A percentile compares a stretch with the other conserved stretches of the same genome.
Evolutionary conservation across 1,139 yeast species (phyloP).

Genomic region (Kurtzmaniella quercitrusa): DNA sequence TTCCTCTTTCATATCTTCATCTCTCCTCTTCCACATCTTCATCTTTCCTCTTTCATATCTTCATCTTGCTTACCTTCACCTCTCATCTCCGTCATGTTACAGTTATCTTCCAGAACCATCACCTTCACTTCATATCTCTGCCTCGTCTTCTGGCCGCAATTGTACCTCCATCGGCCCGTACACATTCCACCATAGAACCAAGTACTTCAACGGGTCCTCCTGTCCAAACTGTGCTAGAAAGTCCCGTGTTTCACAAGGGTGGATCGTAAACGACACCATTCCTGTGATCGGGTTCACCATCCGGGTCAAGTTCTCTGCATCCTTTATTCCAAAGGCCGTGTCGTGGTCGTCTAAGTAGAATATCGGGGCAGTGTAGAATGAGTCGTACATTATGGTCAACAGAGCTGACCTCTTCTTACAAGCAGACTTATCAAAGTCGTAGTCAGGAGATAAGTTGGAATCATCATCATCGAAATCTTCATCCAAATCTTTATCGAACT

Average conservation of each 20-base stretch:
- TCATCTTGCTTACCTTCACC: too few species aligned
- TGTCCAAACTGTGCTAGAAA: conserved; percentile 12
- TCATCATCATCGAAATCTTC: too few species aligned
- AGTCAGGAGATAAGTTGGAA: too few species aligned
- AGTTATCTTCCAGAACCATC: too few species aligned
- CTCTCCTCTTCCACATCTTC: too few species aligned
- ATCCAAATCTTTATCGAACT: not conserved
- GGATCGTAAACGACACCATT: conserved; percentile 21
- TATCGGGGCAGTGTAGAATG: conserved; percentile 28
- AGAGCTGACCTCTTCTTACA: not conserved
- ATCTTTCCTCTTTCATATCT: too few species aligned
- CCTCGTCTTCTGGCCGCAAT: conserved; percentile 4
- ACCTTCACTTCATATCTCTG: too few species aligned
- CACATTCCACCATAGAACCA: conserved; percentile 26
- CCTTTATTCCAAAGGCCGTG: not conserved
- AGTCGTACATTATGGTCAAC: conserved; percentile 26
- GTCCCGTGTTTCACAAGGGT: conserved; percentile 34
- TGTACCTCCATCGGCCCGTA: conserved; percentile 14
- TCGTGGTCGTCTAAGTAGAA: not conserved
- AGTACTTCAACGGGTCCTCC: conserved; percentile 13
- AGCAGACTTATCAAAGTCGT: too few species aligned
- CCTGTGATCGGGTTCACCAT: conserved; percentile 5
- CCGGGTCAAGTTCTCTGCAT: conserved; percentile 1
- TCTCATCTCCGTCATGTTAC: too few species aligned
- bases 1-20: too few species aligned